phyloP scores from a whole-genome alignment of 2,329 filamentous ascomycete genomes.

The Metarhizium sp. region DNA sequence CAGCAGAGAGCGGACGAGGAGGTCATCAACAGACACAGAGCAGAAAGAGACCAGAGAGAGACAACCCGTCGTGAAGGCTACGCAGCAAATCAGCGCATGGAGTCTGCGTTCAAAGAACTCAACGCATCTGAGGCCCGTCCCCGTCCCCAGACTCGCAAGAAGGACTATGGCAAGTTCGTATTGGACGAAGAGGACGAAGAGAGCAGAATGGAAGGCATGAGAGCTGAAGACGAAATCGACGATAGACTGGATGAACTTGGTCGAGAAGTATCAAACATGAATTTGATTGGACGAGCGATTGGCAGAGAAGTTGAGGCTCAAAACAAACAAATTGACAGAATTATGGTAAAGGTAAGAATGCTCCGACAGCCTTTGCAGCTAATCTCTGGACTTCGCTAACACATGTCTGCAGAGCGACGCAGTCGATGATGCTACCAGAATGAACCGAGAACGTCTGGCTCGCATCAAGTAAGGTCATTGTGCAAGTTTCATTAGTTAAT shows the following conservation, averaged over 20 bases:
- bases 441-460: conserved; percentile 65
- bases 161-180: conserved; percentile 55
- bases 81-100: conserved; percentile 43
- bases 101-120: conserved; percentile 37
- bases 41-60: conserved; percentile 57
- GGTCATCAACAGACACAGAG: conserved; percentile 58
- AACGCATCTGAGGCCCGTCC: conserved; percentile 14
- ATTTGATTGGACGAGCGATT: conserved; percentile 64
- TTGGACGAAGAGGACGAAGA: conserved; percentile 58
- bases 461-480: conserved; percentile 36
- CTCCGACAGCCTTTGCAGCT: too few species aligned
- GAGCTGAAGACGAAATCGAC: conserved; percentile 47
- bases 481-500: neutral
- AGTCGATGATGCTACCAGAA: conserved; percentile 71
- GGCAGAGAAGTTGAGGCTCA: conserved; percentile 66
- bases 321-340: conserved; percentile 65
- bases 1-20: conserved; percentile 56
- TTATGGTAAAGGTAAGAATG: conserved; percentile 61
- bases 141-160: conserved; percentile 25
- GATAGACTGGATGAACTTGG: conserved; percentile 55
- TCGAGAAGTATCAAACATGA: conserved; percentile 59
- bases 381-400: conserved; percentile 17
- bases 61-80: conserved; percentile 46
- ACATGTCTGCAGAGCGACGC: conserved; percentile 56
- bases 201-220: conserved; percentile 23